These are phyloP conservation scores for Bruguiera parviflora DNA, from an alignment of 345 rosid species.

Conservation along the genomic window DNA sequence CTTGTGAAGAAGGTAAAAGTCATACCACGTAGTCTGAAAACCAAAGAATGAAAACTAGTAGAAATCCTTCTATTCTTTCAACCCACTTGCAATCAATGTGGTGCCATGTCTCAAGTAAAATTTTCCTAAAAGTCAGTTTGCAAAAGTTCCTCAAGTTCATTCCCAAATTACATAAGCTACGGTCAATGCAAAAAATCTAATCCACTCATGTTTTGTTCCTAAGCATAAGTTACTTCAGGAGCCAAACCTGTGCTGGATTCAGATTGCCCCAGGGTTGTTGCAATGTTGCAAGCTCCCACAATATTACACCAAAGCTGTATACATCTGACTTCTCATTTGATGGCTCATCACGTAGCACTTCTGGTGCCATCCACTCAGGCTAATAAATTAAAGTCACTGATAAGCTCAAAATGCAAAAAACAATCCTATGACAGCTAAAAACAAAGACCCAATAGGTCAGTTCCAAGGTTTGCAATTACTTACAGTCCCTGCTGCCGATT, in stretches of 20 bases:
- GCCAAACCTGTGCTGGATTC: slow-evolving; percentile 94
- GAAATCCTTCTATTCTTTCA: neutral
- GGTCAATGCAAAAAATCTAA: neutral
- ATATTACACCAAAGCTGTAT: slow-evolving; percentile 93
- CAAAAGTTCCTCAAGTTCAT: neutral
- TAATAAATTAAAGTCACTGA: slow-evolving; percentile 26
- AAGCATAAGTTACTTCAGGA: slow-evolving; percentile 1
- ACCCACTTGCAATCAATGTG: neutral
- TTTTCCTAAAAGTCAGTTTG: neutral
- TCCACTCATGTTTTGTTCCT: neutral
- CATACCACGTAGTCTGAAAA: neutral
- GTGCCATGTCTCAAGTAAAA: neutral
- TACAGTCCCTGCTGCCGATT: slow-evolving; percentile 99
- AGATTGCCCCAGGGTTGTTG: slow-evolving; percentile 95
- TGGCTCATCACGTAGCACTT: slow-evolving; percentile 94
- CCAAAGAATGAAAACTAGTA: neutral
- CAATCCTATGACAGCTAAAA: slow-evolving; percentile 5
- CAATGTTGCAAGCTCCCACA: slow-evolving; percentile 97
- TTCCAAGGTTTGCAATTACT: slow-evolving; percentile 36
- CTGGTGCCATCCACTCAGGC: slow-evolving; percentile 99
- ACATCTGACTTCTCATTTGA: slow-evolving; percentile 95
- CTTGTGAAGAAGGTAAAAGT: neutral
- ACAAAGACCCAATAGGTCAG: slow-evolving; percentile 1
- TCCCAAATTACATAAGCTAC: neutral
- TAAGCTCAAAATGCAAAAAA: slow-evolving; percentile 10